phyloP scores from a whole-genome alignment of 73 alveolate species.

The Tetrahymena malaccensis region DNA sequence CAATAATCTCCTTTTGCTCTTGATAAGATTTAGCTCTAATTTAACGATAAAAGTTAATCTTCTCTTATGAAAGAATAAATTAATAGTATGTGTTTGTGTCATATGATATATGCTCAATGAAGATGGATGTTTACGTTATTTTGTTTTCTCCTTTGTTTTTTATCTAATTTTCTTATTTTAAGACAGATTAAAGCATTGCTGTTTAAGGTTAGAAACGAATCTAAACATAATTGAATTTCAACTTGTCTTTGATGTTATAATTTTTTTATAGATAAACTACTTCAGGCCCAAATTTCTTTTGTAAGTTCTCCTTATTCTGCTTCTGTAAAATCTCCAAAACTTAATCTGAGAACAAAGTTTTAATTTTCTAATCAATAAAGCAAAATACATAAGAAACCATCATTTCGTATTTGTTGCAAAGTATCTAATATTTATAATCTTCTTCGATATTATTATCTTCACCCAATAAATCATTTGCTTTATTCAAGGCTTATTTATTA shows the following conservation, averaged over 20 bases:
- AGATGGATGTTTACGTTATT: background rate
- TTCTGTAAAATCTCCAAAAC: background rate
- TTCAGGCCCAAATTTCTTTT: background rate
- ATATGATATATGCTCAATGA: background rate
- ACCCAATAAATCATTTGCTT: no score
- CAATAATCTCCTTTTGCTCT: background rate
- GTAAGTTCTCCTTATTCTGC: background rate
- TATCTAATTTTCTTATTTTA: background rate
- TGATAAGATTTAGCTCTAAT: background rate
- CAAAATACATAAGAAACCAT: background rate
- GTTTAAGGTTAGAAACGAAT: background rate
- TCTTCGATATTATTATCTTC: background rate
- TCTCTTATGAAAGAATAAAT: background rate
- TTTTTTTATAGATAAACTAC: background rate
- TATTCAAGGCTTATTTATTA: background rate
- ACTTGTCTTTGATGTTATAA: background rate
- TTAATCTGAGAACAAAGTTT: background rate
- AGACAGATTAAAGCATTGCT: background rate
- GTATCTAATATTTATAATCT: background rate
- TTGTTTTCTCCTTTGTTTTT: background rate
- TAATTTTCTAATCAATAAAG: background rate
- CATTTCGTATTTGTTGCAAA: background rate
- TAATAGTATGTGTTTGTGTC: background rate
- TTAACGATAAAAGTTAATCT: background rate
- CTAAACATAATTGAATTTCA: background rate